These are phyloP conservation scores for Stereocaulon alpinum DNA, from an alignment of 495 filamentous ascomycete genomes.

Conservation along the genomic window DNA sequence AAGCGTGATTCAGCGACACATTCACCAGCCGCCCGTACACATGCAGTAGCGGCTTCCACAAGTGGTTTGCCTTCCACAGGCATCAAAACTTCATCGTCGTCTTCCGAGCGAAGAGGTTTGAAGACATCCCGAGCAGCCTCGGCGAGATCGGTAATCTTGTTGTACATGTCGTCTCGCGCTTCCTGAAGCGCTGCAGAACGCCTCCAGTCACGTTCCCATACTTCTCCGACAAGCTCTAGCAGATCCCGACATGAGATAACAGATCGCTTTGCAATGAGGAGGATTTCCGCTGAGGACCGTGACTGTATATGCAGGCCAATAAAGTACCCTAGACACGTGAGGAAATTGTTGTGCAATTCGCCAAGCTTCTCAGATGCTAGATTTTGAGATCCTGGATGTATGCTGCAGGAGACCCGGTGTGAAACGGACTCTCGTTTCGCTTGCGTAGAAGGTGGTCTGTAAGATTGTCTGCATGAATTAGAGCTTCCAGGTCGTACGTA, in stretches of 20 bases:
- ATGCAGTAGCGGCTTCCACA: slow-evolving; percentile 72
- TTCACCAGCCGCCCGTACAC: slow-evolving; percentile 82
- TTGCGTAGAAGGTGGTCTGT: slow-evolving; percentile 9
- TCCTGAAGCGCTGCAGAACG: slow-evolving; percentile 53
- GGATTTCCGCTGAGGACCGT: slow-evolving; percentile 73
- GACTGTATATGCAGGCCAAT: slow-evolving; percentile 87
- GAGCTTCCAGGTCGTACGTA: slow-evolving; percentile 19
- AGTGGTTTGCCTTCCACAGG: slow-evolving; percentile 70
- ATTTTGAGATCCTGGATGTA: slow-evolving; percentile 36
- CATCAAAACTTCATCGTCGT: slow-evolving; percentile 65
- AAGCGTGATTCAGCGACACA: slow-evolving; percentile 76
- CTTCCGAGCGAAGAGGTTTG: slow-evolving; percentile 45
- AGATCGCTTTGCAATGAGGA: slow-evolving; percentile 65
- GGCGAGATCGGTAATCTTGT: slow-evolving; percentile 66
- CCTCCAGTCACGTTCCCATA: slow-evolving; percentile 65
- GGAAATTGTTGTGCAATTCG: slow-evolving; percentile 70
- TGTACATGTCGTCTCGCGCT: slow-evolving; percentile 69
- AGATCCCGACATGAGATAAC: slow-evolving; percentile 70
- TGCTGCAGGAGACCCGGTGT: slow-evolving; percentile 45
- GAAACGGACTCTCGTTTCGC: slow-evolving; percentile 45
- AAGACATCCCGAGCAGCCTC: slow-evolving; percentile 71
- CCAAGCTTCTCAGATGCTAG: slow-evolving; percentile 59
- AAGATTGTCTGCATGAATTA: slow-evolving; percentile 10
- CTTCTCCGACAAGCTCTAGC: slow-evolving; percentile 68
- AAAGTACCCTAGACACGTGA: slow-evolving; percentile 81